Base-by-base conservation (phyloP, 2,329 filamentous ascomycete species). In the Fusarium fujikuroi region DNA sequence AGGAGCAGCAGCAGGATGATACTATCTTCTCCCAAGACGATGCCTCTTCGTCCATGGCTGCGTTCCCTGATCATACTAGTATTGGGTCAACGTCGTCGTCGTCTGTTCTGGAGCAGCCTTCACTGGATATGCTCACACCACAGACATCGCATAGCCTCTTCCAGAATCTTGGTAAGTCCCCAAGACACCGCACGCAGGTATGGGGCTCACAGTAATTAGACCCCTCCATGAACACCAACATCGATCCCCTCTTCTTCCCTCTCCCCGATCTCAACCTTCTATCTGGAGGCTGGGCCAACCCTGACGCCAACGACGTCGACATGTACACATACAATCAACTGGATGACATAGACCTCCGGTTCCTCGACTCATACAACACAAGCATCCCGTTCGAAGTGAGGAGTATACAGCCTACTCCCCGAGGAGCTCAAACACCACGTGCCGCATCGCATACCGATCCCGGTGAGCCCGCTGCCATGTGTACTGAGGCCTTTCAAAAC, bases 281-380 rank as follows among this genome's bases (percentile, higher is more conserved):
- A 4, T 65, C 76, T 9, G 54, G 76, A 11, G 44, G 50, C 3
- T 76, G 69, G 74, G 21, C 56, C 0, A 61, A 57, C 1, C 40
- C 63, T 40, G 40, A 37, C 6, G 15, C 63, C 23, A 60, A 66
- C 9, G 60, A 70, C 3, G 32, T 62, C 3, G 62, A 62, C 9
- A 62, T 69, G 37, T 47, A 49, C 12, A 54, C 74, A 15, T 72
- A 70, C 18, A 77, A 78, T 30, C 78, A 80, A 15, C 72, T 81
- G 2, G 78, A 79, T 30, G 77, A 79, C 19, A 69, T 80, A 9
- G 80, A 81, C 57, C 70, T 81, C 3, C 71, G 72, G 16, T 81
- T 81, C 36, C 73, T 81, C 9, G 78, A 81, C 21, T 70, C 75
- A 2, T 81, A 81, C 54, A 81, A 81, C 43, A 67, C 65, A 2